Base-by-base conservation (phyloP, 2,329 filamentous ascomycete species). In the Curvularia verruculosa region DNA sequence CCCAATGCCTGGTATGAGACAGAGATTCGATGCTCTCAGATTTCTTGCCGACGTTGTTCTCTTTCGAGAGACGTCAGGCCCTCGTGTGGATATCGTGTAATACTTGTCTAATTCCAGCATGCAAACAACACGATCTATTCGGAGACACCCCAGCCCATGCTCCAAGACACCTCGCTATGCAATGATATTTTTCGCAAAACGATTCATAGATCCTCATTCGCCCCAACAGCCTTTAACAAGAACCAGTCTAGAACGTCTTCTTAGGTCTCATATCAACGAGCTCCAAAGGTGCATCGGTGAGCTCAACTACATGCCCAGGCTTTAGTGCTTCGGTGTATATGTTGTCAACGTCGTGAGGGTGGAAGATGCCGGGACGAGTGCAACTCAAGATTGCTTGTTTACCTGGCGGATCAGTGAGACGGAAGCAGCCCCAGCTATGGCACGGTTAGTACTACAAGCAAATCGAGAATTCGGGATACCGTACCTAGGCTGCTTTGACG, bases 401-500 rank as follows among this genome's bases (percentile, higher is more conserved):
- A 0, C 95, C 95, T 0, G 95, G 94, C 0, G 95, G 95, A 75
- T 97, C 91, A 0, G 95, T 99, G 4, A 99, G 82, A 31, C 95
- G 87, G 78, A 98, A 99, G 23, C 96, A 89, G 47, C 95, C 95
- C 82, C 91, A 94, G 60, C 91, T 94, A n/a, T 43, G 7, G 24
- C 8, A 37, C 37, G 8, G 18, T 57, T 26, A 56, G 56, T 34
- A 55, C 43, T 15, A 29, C 3, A 1, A 36, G 18, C 9, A 1
- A 3, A 47, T 21, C 13, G 29, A n/a, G 23, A 12, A 9, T 7
- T 4, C 18, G n/a, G 13, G 15, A 3, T n/a, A 45, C 83, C 87
- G 80, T 80, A 93, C 86, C 87, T 89, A 43, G 90, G 90, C 34
- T 83, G 82, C 68, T 90, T 91, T 54, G 85, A 89, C 0, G 95